A percentile compares a stretch with the other conserved stretches of the same genome.
phyloP scores from a whole-genome alignment of 129 eudicot genomes.

The Flaveria sonorensis region DNA sequence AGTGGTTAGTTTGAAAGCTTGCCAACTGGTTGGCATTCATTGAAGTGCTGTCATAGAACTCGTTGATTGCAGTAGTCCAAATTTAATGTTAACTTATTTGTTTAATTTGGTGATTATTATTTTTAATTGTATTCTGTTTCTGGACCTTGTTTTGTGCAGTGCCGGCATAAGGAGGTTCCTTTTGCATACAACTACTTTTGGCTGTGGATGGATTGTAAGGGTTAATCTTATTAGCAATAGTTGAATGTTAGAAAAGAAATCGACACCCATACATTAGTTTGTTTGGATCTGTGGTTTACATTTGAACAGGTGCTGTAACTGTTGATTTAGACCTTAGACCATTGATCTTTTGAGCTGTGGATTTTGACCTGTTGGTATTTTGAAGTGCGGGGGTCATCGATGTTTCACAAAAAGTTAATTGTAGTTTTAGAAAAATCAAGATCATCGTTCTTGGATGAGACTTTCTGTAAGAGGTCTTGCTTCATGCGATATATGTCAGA shows the following conservation, averaged over 20 bases:
- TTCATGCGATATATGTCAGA: no score
- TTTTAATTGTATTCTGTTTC: neutral
- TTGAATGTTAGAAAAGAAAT: neutral
- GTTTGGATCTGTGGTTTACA: neutral
- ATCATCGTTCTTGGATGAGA: no score
- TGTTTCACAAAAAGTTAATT: no score
- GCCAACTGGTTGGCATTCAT: no score
- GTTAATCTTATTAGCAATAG: neutral
- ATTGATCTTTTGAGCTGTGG: conserved; percentile 18
- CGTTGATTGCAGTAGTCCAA: neutral
- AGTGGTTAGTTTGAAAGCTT: no score
- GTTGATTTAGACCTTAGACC: neutral
- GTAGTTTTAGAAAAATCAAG: no score
- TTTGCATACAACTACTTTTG: neutral
- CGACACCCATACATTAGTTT: neutral
- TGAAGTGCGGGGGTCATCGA: neutral
- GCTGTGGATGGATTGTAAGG: neutral
- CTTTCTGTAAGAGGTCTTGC: no score
- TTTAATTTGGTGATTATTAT: neutral
- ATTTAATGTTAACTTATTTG: neutral
- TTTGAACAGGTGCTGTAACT: conserved; percentile 19
- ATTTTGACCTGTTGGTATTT: neutral
- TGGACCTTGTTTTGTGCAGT: conserved; percentile 37
- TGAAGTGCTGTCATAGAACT: neutral
- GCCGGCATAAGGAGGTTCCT: conserved; percentile 36